phyloP scores from a whole-genome alignment of 345 rosid species.

The Ceriops decandra region DNA sequence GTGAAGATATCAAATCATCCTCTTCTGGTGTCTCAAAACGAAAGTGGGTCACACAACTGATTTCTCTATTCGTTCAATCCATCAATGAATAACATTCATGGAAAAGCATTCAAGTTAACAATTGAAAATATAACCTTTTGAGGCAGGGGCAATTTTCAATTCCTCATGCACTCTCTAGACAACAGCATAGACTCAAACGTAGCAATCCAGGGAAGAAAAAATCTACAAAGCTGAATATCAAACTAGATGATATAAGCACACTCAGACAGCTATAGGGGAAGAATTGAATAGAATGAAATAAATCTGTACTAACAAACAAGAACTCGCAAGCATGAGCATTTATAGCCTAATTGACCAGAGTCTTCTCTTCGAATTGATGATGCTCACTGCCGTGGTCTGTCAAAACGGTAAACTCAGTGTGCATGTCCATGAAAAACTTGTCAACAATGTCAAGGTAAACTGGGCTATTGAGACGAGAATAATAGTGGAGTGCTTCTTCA shows the following conservation, averaged over 20 bases:
- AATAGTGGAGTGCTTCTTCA: constrained; percentile 80
- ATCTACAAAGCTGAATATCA: constrained; percentile 8
- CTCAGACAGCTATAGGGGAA: constrained; percentile 5
- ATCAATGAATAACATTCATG: neutral
- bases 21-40: neutral
- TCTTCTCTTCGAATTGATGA: constrained; percentile 45
- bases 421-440: constrained; percentile 76
- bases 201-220: neutral
- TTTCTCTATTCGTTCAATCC: neutral
- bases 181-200: neutral
- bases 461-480: constrained; percentile 76
- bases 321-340: constrained; percentile 15
- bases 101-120: neutral
- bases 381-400: constrained; percentile 31
- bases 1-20: too few species aligned
- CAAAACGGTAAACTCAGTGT: constrained; percentile 64
- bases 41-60: neutral
- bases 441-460: constrained; percentile 79
- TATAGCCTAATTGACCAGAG: constrained; percentile 47
- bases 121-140: neutral
- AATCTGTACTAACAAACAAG: constrained; percentile 18
- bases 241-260: constrained; percentile 1
- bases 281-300: constrained; percentile 6
- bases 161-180: neutral
- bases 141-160: neutral